phyloP scores from a whole-genome alignment of 495 filamentous ascomycete species.

The Penicillium flavigenum region DNA sequence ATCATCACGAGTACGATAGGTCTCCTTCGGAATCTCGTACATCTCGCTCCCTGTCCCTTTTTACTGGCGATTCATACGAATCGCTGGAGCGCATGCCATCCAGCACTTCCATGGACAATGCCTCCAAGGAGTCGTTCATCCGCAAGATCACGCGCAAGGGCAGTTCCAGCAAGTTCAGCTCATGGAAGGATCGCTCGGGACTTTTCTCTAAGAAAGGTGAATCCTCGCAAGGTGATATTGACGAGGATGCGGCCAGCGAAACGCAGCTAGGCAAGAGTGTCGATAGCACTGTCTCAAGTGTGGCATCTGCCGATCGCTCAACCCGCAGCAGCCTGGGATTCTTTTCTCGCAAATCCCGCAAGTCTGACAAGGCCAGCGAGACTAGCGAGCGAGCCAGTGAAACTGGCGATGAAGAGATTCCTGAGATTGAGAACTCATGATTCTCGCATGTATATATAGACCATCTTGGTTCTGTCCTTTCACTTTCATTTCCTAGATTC shows the following conservation, averaged over 20 bases:
- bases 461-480: constrained; percentile 14
- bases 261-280: constrained; percentile 49
- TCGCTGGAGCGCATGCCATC: constrained; percentile 70
- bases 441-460: constrained; percentile 11
- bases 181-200: constrained; percentile 65
- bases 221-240: constrained; percentile 49
- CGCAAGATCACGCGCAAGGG: constrained; percentile 76
- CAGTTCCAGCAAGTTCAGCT: constrained; percentile 76
- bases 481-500: constrained; percentile 16
- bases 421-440: constrained; percentile 24
- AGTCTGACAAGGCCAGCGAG: constrained; percentile 47
- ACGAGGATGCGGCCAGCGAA: constrained; percentile 47
- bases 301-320: constrained; percentile 45
- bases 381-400: constrained; percentile 50
- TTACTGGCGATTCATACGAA: constrained; percentile 69
- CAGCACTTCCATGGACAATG: constrained; percentile 62
- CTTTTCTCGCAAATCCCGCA: constrained; percentile 52
- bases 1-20: constrained; percentile 47
- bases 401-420: constrained; percentile 48
- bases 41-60: constrained; percentile 62
- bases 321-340: constrained; percentile 49
- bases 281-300: constrained; percentile 47
- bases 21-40: constrained; percentile 63
- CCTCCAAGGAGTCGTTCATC: constrained; percentile 62
- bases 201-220: constrained; percentile 64